Conservation (phyloP, 805 yeast species). For the Candida manassasensis region DNA sequence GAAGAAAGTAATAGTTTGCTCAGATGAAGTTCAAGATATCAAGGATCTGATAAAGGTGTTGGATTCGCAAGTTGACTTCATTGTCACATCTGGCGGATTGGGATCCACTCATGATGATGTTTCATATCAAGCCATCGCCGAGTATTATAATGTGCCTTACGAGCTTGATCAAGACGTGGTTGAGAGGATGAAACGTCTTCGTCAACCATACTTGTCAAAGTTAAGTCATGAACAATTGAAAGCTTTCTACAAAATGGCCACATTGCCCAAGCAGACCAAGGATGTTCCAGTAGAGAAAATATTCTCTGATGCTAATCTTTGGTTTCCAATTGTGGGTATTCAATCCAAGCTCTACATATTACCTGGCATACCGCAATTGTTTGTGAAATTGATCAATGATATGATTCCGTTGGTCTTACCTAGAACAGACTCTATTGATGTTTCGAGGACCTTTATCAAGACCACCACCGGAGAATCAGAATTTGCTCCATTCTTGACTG, state of each 20-base stretch:
- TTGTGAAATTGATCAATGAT: conserved; percentile 48
- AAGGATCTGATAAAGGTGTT: conserved; percentile 46
- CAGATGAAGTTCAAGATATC: conserved; percentile 71
- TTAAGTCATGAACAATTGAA: conserved; percentile 40
- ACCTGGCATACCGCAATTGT: conserved; percentile 83
- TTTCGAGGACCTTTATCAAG: conserved; percentile 50
- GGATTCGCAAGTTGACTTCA: conserved; percentile 49
- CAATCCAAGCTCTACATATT: conserved; percentile 60
- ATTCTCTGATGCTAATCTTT: conserved; percentile 45
- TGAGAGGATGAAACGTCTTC: conserved; percentile 50
- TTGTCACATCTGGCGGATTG: conserved; percentile 69
- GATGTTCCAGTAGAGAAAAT: conserved; percentile 36
- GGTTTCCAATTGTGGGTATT: conserved; percentile 85
- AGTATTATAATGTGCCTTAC: conserved; percentile 51
- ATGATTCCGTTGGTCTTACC: conserved; percentile 32
- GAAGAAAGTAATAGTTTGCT: conserved; percentile 64
- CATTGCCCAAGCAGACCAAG: conserved; percentile 48
- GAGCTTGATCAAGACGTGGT: conserved; percentile 54
- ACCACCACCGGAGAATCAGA: conserved; percentile 60
- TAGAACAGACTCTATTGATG: conserved; percentile 15
- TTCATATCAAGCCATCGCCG: conserved; percentile 72
- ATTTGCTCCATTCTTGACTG: conserved; percentile 59
- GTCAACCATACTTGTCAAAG: conserved; percentile 30
- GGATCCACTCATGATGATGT: conserved; percentile 93
- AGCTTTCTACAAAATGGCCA: conserved; percentile 78